Percentiles rank a stretch among this genome's conserved stretches.
phyloP scores from a whole-genome alignment of 192 early-diverging fungal genomes.

The Chytriomyces sp. region DNA sequence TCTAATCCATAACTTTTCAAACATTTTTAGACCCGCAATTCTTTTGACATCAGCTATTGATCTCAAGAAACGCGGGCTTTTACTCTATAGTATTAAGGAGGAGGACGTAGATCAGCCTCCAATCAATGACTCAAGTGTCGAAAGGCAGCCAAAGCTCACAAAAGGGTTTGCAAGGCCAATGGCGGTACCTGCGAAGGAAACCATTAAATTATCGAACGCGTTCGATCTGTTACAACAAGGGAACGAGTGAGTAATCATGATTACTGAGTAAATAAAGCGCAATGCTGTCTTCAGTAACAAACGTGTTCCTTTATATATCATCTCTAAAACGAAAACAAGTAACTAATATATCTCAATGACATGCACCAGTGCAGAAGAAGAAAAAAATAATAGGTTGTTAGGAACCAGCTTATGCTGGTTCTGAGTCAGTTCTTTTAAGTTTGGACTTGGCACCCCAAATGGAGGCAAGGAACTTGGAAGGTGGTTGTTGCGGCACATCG shows the following conservation, averaged over 20 bases:
- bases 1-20: neutral
- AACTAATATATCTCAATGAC: neutral
- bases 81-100: neutral
- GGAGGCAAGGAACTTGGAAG: constrained; percentile 25
- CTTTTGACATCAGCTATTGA: constrained; percentile 2
- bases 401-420: neutral
- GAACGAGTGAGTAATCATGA: neutral
- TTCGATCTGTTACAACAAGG: constrained; percentile 11
- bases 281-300: no score
- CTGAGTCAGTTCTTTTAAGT: constrained; percentile 19
- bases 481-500: constrained; percentile 16
- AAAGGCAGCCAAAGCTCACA: neutral
- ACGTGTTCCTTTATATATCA: neutral
- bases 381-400: neutral
- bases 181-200: neutral
- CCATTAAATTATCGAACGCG: constrained; percentile 4
- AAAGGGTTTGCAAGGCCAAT: constrained; percentile 30
- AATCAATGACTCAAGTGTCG: neutral
- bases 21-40: neutral
- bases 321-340: neutral
- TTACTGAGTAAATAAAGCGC: no score
- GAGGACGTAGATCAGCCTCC: neutral
- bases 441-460: constrained; percentile 34
- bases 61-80: constrained; percentile 11
- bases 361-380: neutral